Percentiles rank a stretch among this genome's conserved stretches.
These are phyloP conservation scores for Glycine tomentella DNA, from an alignment of 306 rosid species.

Conservation along the genomic window DNA sequence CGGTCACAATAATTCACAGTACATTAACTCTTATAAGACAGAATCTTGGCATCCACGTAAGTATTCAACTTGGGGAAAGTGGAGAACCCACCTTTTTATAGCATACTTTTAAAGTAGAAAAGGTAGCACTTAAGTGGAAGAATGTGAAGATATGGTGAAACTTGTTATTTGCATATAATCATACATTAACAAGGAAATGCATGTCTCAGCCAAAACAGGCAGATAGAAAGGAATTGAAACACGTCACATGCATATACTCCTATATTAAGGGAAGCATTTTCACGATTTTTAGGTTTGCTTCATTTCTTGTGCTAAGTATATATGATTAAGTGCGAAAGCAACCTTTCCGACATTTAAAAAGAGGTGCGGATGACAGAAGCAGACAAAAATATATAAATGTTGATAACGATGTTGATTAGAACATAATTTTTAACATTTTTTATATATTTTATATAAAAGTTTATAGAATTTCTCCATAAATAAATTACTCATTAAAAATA, in stretches of 20 bases:
- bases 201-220: background rate
- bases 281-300: background rate
- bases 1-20: background rate
- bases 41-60: slow-evolving; percentile 38
- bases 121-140: background rate
- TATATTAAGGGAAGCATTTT: background rate
- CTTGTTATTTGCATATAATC: background rate
- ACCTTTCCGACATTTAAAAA: background rate
- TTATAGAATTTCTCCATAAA: background rate
- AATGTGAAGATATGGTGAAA: background rate
- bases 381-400: background rate
- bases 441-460: background rate
- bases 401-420: background rate
- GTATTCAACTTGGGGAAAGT: slow-evolving; percentile 47
- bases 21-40: background rate
- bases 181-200: background rate
- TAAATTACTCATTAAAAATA: background rate
- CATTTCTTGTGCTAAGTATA: background rate
- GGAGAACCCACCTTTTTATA: slow-evolving; percentile 34
- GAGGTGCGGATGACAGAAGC: background rate
- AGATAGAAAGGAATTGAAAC: background rate
- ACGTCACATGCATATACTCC: background rate
- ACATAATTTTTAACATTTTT: background rate
- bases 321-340: no score
- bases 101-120: background rate